Percentiles rank a stretch among this genome's conserved stretches.
phyloP scores from a whole-genome alignment of 768 basidiomycete species.

The Lyophyllum shimeji region DNA sequence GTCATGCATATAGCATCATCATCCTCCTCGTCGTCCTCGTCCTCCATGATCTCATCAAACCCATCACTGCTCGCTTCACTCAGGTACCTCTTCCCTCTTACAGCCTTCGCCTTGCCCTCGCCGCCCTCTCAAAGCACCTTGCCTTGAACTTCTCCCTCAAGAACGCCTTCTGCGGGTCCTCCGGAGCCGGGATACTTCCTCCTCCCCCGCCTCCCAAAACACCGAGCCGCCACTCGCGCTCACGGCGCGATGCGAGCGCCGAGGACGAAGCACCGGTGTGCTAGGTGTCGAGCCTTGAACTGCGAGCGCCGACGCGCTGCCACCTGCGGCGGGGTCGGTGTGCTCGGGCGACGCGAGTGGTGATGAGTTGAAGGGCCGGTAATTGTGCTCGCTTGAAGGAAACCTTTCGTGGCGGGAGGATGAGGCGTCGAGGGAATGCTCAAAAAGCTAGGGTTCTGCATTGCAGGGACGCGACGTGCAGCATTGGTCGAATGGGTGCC shows the following conservation, averaged over 20 bases:
- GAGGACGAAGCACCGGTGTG: slow-evolving; percentile 26
- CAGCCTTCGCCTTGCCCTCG: slow-evolving; percentile 50
- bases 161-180: slow-evolving; percentile 53
- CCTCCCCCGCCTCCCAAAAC: slow-evolving; percentile 12
- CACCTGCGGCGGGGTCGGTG: slow-evolving; percentile 44
- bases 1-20: slow-evolving; percentile 63
- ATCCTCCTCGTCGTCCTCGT: slow-evolving; percentile 52
- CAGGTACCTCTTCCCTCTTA: slow-evolving; percentile 35
- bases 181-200: slow-evolving; percentile 17
- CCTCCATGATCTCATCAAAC: slow-evolving; percentile 36
- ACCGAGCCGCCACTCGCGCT: slow-evolving; percentile 22
- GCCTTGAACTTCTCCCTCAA: slow-evolving; percentile 61
- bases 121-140: slow-evolving; percentile 61
- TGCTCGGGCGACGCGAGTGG: slow-evolving; percentile 47
- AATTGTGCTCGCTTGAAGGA: slow-evolving; percentile 3
- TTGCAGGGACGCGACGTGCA: not conserved
- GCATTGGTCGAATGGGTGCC: not conserved
- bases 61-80: slow-evolving; percentile 51
- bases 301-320: slow-evolving; percentile 53
- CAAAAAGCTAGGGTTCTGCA: slow-evolving; percentile 6
- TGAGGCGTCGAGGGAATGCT: slow-evolving; percentile 15
- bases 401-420: slow-evolving; percentile 4
- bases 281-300: slow-evolving; percentile 41
- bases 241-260: slow-evolving; percentile 11
- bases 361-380: slow-evolving; percentile 46